Conservation (phyloP, 345 rosid species). For the Gossypium herbaceum region DNA sequence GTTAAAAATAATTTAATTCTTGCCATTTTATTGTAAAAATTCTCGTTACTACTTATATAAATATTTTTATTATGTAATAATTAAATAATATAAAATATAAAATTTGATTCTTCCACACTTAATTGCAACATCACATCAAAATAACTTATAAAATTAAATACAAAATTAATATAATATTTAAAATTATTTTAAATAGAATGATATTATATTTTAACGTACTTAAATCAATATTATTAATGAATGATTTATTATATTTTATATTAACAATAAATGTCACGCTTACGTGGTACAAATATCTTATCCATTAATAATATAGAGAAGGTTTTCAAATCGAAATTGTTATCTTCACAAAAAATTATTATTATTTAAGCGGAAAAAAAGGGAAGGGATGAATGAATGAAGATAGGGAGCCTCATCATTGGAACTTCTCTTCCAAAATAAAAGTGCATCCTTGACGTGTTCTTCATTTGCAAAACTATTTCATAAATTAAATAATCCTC, state of each 20-base stretch:
- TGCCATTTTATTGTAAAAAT: no score
- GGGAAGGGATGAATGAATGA: neutral
- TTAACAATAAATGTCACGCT: no score
- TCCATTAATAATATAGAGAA: neutral
- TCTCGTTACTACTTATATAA: no score
- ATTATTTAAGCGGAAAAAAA: neutral
- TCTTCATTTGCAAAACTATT: neutral
- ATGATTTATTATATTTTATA: neutral
- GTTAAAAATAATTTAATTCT: no score
- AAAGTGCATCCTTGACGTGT: neutral
- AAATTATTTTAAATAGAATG: rapidly evolving
- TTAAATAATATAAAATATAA: no score
- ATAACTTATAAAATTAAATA: no score
- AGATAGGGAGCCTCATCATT: neutral
- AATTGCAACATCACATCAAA: no score
- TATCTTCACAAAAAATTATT: neutral
- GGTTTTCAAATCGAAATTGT: neutral
- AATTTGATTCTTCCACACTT: no score
- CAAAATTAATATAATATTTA: no score
- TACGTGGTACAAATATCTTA: neutral
- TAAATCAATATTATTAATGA: neutral
- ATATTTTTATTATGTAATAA: no score
- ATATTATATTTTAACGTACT: no score
- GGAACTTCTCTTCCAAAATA: neutral
- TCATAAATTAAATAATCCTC: no score